Conservation (phyloP, 2,329 filamentous ascomycete genomes). For the Trichoderma endophyticum region DNA sequence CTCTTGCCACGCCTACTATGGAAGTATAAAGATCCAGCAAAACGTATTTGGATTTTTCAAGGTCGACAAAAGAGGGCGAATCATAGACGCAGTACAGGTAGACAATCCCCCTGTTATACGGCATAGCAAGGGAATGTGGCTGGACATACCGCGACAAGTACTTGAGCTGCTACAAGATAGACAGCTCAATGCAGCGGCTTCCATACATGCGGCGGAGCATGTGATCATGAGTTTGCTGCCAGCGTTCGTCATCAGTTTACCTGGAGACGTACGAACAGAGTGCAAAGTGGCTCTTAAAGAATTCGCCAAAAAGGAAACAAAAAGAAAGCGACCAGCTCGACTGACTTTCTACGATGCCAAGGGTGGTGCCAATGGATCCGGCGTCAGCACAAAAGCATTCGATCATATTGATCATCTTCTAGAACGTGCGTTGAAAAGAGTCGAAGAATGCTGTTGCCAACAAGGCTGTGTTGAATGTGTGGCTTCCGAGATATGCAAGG, state of each 20-base stretch:
- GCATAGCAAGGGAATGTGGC: conserved; percentile 87
- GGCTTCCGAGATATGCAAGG: conserved; percentile 76
- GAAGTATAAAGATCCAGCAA: conserved; percentile 78
- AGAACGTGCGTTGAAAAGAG: conserved; percentile 68
- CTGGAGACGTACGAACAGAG: conserved; percentile 89
- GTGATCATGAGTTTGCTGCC: conserved; percentile 83
- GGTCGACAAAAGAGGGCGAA: conserved; percentile 77
- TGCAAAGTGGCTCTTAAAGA: conserved; percentile 90
- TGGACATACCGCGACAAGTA: conserved; percentile 78
- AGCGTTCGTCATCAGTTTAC: conserved; percentile 84
- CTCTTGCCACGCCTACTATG: conserved; percentile 73
- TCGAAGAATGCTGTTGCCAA: conserved; percentile 72
- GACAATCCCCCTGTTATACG: conserved; percentile 89
- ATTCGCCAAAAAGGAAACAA: conserved; percentile 66
- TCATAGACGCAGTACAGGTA: conserved; percentile 88
- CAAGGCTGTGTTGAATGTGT: conserved; percentile 90
- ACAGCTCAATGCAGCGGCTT: conserved; percentile 76
- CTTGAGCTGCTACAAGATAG: conserved; percentile 73
- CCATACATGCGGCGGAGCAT: conserved; percentile 93
- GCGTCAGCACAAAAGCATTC: conserved; percentile 89
- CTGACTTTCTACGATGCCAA: conserved; percentile 95
- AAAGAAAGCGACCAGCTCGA: conserved; percentile 78
- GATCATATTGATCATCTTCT: conserved; percentile 84
- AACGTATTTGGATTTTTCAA: conserved; percentile 98
- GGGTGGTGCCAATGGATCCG: conserved; percentile 76